phyloP scores from a whole-genome alignment of 2,329 filamentous ascomycete species.

The Paecilomyces dactylethromorphus region DNA sequence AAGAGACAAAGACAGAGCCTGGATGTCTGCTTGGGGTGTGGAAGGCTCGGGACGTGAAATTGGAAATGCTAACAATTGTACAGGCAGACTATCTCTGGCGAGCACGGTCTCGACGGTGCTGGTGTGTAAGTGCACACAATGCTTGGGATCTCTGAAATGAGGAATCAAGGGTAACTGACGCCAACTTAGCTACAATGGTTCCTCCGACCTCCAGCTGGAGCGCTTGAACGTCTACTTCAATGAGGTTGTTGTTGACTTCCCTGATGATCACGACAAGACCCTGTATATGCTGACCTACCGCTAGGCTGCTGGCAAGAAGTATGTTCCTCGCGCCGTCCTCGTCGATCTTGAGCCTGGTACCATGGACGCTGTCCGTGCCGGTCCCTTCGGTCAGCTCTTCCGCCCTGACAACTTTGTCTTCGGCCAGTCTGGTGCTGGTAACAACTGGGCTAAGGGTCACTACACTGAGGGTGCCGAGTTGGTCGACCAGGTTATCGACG shows the following conservation, averaged over 20 bases:
- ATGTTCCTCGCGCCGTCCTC: constrained; percentile 97
- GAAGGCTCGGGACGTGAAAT: background rate
- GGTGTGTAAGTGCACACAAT: constrained; percentile 66
- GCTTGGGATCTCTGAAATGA: constrained; percentile 1
- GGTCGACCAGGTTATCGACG: constrained; percentile 95
- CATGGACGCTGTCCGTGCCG: constrained; percentile 98
- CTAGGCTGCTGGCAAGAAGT: constrained; percentile 95
- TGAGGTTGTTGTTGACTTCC: constrained; percentile 50
- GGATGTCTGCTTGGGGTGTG: background rate
- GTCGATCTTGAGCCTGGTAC: constrained; percentile 99
- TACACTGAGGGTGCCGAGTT: constrained; percentile 99
- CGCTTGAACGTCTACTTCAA: constrained; percentile 99
- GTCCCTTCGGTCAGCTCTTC: constrained; percentile 98
- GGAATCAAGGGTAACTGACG: constrained; percentile 15
- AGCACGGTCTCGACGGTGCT: constrained; percentile 95
- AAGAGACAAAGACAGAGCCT: background rate
- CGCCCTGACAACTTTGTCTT: constrained; percentile 99
- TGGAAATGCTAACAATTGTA: constrained; percentile 33
- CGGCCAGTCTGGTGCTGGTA: constrained; percentile 98
- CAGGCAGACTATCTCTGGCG: constrained; percentile 76
- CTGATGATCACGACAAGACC: background rate
- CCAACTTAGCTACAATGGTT: constrained; percentile 77
- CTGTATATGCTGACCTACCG: background rate
- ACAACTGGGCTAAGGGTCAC: constrained; percentile 99
- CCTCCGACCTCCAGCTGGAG: constrained; percentile 98